Evolutionary conservation across 345 rosid species (phyloP).

Genomic region (Eucalyptus tenuipes): DNA sequence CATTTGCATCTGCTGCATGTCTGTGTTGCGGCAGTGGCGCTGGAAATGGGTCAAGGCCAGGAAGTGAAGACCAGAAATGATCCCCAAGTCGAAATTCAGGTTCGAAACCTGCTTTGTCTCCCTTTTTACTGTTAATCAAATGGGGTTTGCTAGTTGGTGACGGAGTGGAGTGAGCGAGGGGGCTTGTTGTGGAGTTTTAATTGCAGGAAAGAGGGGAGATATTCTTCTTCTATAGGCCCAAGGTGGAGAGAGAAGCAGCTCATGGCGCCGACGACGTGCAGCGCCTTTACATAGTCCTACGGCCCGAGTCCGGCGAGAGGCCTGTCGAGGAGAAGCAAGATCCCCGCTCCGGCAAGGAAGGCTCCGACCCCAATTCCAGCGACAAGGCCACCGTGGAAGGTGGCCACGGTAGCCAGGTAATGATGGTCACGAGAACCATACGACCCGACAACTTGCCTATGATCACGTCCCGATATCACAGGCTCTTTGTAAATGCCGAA

Average conservation of each 20-base stretch:
- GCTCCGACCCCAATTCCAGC: not conserved
- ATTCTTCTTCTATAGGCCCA: constrained; percentile 77
- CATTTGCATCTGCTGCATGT: not conserved
- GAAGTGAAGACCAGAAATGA: constrained; percentile 22
- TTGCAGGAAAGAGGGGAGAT: constrained; percentile 64
- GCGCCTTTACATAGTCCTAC: constrained; percentile 47
- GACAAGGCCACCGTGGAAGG: constrained; percentile 8
- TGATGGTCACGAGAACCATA: not conserved
- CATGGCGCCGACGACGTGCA: constrained; percentile 52
- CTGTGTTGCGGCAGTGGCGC: not conserved
- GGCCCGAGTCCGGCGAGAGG: constrained; percentile 56
- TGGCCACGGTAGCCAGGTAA: constrained; percentile 48
- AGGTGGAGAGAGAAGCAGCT: constrained; percentile 54
- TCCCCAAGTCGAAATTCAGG: constrained; percentile 26
- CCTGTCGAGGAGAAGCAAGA: constrained; percentile 49
- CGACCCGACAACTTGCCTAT: not conserved
- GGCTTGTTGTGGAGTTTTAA: not conserved
- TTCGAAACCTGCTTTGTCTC: not conserved
- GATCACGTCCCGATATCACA: not conserved
- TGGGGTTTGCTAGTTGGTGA: not conserved
- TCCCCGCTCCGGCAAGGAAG: constrained; percentile 46
- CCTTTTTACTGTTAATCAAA: not conserved
- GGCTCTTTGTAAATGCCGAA: not conserved
- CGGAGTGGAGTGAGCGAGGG: not conserved
- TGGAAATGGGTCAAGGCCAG: constrained; percentile 25